Evolutionary conservation across 495 filamentous ascomycete species (phyloP), one percentile per base, ranked within the genome.

Genomic region (Neurospora sp.): DNA sequence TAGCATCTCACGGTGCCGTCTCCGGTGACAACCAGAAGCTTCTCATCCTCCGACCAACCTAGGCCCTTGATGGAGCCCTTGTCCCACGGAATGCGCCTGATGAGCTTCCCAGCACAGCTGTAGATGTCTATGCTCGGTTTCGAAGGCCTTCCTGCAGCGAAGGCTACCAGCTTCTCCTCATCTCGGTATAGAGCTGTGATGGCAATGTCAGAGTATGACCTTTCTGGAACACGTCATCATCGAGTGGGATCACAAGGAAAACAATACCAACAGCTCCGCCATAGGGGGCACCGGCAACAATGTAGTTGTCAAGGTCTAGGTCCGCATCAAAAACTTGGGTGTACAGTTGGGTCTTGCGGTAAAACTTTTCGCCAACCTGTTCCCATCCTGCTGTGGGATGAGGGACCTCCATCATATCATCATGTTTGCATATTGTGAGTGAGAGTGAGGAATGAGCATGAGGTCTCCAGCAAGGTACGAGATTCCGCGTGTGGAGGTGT

Each of bases 21-120:
- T 73, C 92, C 89, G 4, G 93, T 93, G 70, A 98, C 90, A 5
- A 97, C 91, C 9, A 99, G 84, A 18, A 99, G 87, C 81, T 93
- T 93, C 86, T 99, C 96, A 76, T 98, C 93, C 78, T 97, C 96
- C 41, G 95, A 98, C 96, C 96, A 99, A 23, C 96, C 96, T 20
- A 98, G 86, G 11, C 94, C 94, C 80, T 91, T 91, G 77, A 99
- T 93, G 3, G 91, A 87, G 39, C 93, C 93, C 85, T 95, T 93
- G 75, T 99, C 96, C 93, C 95, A 98, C 86, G 93, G 80, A 27
- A 85, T 82, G 70, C 81, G 83, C 70, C 83, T 84, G 72, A 98
- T 92, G 44, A 92, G 87, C 82, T 92, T 95, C 39, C 96, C 96
- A 5, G 96, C 91, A 79, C 88, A 94, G 80, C 94, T 97, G 84